phyloP scores from a whole-genome alignment of 805 yeast species.

The Candida dajiaensis region DNA sequence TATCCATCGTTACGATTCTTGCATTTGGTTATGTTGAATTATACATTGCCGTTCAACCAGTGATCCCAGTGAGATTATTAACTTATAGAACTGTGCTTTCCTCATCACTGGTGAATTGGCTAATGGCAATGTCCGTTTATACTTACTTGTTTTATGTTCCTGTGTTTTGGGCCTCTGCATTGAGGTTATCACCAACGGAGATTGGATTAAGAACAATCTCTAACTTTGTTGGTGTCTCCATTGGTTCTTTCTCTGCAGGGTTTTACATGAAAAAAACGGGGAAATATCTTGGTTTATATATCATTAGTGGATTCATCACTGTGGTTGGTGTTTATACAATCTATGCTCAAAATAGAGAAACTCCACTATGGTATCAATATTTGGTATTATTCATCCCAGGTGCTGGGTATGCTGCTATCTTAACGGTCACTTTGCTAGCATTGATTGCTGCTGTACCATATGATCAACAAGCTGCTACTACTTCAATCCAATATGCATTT shows the following conservation, averaged over 20 bases:
- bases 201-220: conserved; percentile 50
- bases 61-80: conserved; percentile 53
- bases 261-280: conserved; percentile 63
- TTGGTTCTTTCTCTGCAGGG: conserved; percentile 66
- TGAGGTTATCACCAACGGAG: conserved; percentile 45
- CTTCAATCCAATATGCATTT: conserved; percentile 86
- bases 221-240: conserved; percentile 62
- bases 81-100: conserved; percentile 54
- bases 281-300: conserved; percentile 45
- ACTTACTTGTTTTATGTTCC: conserved; percentile 67
- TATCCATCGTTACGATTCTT: conserved; percentile 28
- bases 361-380: conserved; percentile 34
- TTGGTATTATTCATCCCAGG: conserved; percentile 49
- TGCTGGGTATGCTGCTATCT: conserved; percentile 56
- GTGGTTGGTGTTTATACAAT: conserved; percentile 40
- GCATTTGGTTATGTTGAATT: conserved; percentile 41
- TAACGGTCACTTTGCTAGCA: conserved; percentile 69
- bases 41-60: conserved; percentile 46
- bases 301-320: conserved; percentile 36
- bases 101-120: conserved; percentile 61
- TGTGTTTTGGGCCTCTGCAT: conserved; percentile 52
- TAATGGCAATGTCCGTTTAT: conserved; percentile 61
- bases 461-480: conserved; percentile 73
- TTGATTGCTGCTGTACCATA: conserved; percentile 70
- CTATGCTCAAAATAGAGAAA: conserved; percentile 21